Conservation (phyloP, 108 stramenopile genomes). For the Cyclotella choctawhatcheeana region DNA sequence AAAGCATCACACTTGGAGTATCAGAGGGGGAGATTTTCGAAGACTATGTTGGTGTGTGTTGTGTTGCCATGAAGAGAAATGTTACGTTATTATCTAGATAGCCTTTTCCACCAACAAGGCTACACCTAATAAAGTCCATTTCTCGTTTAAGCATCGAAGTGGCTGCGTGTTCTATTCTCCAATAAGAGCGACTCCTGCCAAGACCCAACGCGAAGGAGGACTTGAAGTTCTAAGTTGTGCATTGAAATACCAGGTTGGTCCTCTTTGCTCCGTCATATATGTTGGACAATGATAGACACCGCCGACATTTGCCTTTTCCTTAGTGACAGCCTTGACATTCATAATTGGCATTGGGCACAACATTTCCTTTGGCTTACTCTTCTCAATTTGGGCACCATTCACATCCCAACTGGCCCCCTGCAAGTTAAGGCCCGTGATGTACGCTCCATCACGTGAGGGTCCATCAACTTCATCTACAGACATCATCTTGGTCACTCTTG, state of each 20-base stretch:
- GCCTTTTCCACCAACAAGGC: too few species aligned
- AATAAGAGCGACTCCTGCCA: conserved; percentile 85
- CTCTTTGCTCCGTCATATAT: conserved; percentile 85
- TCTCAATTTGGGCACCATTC: conserved; percentile 59
- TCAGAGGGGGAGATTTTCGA: background rate
- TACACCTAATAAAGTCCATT: too few species aligned
- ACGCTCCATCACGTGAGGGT: conserved; percentile 82
- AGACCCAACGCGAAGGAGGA: conserved; percentile 77
- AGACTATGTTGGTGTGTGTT: too few species aligned
- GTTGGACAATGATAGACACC: conserved; percentile 82
- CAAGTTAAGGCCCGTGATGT: conserved; percentile 75
- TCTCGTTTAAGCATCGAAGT: too few species aligned
- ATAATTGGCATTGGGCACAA: conserved; percentile 87
- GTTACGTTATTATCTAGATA: too few species aligned
- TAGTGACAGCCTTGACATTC: conserved; percentile 80
- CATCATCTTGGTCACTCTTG: conserved; percentile 86
- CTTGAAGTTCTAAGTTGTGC: conserved; percentile 87
- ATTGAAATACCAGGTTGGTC: conserved; percentile 84
- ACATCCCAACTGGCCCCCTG: conserved; percentile 91
- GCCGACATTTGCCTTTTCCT: conserved; percentile 80
- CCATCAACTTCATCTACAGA: conserved; percentile 74
- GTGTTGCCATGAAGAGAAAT: too few species aligned
- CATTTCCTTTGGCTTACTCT: conserved; percentile 90
- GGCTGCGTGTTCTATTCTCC: too few species aligned
- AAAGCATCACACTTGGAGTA: background rate